Conservation (phyloP, 2,329 filamentous ascomycete species). For the Hypoxylon sp. region DNA sequence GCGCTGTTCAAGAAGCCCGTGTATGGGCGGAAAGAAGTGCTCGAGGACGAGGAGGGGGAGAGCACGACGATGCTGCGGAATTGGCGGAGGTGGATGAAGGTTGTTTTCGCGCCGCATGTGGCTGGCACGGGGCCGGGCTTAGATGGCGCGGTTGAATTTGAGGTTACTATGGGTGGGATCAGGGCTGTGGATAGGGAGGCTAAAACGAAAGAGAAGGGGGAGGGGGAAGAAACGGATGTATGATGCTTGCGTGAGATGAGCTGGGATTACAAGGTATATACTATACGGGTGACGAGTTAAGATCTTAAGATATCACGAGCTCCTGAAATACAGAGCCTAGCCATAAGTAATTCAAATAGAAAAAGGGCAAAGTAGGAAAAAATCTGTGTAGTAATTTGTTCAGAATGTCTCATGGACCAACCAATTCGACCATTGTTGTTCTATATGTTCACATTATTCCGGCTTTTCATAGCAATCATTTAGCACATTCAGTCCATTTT, state of each 20-base stretch:
- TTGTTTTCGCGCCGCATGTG: constrained; percentile 89
- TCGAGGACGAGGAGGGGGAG: constrained; percentile 52
- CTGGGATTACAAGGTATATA: not conserved
- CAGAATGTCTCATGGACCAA: not conserved
- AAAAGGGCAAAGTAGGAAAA: too few species aligned
- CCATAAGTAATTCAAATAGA: constrained; percentile 6
- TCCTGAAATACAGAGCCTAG: not conserved
- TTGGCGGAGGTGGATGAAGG: constrained; percentile 85
- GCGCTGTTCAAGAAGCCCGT: constrained; percentile 81
- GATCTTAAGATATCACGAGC: not conserved
- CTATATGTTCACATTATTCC: not conserved
- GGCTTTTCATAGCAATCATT: not conserved
- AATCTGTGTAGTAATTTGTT: not conserved
- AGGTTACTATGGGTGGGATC: constrained; percentile 78
- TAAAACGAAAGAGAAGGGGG: constrained; percentile 43
- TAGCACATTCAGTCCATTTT: not conserved
- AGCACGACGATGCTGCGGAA: constrained; percentile 58
- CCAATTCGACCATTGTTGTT: not conserved
- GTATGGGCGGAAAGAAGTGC: constrained; percentile 58
- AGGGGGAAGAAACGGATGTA: constrained; percentile 15
- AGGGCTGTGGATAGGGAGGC: constrained; percentile 54
- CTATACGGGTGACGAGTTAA: not conserved
- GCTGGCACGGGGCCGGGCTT: constrained; percentile 65
- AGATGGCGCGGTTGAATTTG: constrained; percentile 75
- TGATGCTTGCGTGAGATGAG: constrained; percentile 5